A percentile compares a stretch with the other conserved stretches of the same genome.
Conservation (phyloP, 768 basidiomycete species). For the Pisolithus microcarpus region DNA sequence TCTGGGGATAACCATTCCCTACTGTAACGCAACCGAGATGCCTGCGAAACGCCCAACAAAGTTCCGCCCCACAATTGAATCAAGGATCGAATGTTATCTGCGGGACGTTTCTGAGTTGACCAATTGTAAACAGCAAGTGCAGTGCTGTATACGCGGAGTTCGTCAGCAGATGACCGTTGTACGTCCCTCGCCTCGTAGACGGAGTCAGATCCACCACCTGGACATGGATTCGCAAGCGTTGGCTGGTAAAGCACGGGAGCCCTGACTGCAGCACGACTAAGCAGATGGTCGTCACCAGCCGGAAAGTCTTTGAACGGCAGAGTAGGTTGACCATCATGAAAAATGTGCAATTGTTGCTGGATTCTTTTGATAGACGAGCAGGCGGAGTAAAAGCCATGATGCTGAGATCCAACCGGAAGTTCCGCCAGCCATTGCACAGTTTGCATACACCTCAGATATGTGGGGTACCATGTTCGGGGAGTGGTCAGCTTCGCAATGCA, state of each 20-base stretch:
- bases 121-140: conserved; percentile 6
- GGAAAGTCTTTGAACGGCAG: conserved; percentile 5
- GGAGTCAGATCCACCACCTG: neutral
- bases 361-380: conserved; percentile 25
- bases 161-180: neutral
- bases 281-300: conserved; percentile 2
- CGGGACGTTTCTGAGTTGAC: neutral
- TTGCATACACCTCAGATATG: conserved; percentile 28
- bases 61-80: conserved; percentile 2
- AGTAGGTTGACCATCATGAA: conserved; percentile 2
- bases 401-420: conserved; percentile 21
- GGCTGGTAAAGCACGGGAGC: conserved; percentile 9
- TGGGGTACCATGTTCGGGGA: conserved; percentile 31
- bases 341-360: conserved; percentile 9
- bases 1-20: conserved; percentile 21
- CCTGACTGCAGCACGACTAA: conserved; percentile 13
- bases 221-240: neutral
- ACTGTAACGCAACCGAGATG: conserved; percentile 15
- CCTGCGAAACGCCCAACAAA: neutral
- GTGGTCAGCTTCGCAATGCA: conserved; percentile 32
- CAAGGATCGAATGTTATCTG: conserved; percentile 3
- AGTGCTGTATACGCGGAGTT: conserved; percentile 13
- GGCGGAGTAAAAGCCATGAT: conserved; percentile 21
- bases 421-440: conserved; percentile 24
- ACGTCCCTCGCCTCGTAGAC: conserved; percentile 6